These are phyloP conservation scores for Flaveria trinervia DNA, from an alignment of 129 eudicot genomes.

Conservation along the genomic window DNA sequence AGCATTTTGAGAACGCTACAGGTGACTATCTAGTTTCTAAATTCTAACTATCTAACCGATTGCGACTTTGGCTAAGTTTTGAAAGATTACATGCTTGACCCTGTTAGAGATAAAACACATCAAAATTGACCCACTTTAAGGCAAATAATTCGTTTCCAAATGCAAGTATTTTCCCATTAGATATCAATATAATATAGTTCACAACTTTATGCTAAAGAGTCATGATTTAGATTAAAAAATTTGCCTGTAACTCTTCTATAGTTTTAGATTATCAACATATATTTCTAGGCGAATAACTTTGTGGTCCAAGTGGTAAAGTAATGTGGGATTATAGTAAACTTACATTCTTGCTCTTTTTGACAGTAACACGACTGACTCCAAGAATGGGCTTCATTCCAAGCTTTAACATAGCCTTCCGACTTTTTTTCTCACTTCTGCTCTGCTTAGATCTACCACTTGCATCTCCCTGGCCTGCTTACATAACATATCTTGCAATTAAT, in stretches of 20 bases:
- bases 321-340: slow-evolving; percentile 8
- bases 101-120: not conserved
- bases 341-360: slow-evolving; percentile 87
- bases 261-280: not conserved
- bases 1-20: not conserved
- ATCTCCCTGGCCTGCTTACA: slow-evolving; percentile 51
- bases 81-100: too few relatives aligned
- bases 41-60: not conserved
- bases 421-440: slow-evolving; percentile 80
- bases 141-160: not conserved
- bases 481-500: not conserved
- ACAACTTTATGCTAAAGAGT: not conserved
- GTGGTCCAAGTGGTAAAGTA: not conserved
- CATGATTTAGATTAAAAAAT: not conserved
- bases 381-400: slow-evolving; percentile 82
- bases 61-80: not conserved
- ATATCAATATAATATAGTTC: not conserved
- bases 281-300: not conserved
- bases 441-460: slow-evolving; percentile 64
- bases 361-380: slow-evolving; percentile 78
- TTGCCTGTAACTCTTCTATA: not conserved
- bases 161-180: not conserved
- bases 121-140: not conserved
- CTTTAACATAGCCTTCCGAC: slow-evolving; percentile 85
- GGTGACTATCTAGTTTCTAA: not conserved